Evolutionary conservation across 805 yeast genomes (phyloP).

Genomic region (Candida boleticola): DNA sequence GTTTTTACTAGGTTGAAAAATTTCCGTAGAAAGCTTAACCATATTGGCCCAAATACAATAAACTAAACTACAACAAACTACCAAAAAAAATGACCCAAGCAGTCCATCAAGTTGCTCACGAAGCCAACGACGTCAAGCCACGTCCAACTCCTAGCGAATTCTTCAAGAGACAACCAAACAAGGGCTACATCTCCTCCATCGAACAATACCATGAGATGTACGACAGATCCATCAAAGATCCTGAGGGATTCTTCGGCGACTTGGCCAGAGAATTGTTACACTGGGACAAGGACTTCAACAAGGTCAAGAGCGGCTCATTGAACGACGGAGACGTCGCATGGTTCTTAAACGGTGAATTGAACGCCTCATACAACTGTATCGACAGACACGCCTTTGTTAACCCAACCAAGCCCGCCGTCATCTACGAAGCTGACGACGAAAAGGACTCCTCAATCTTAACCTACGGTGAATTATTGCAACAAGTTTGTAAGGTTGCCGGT

Average conservation of each 20-base stretch:
- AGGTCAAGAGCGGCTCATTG: constrained; percentile 63
- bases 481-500: constrained; percentile 71
- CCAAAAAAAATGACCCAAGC: constrained; percentile 10
- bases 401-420: constrained; percentile 72
- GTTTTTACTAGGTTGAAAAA: too few species aligned
- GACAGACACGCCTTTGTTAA: constrained; percentile 74
- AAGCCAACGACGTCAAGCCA: constrained; percentile 51
- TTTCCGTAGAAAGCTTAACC: too few species aligned
- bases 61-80: too few species aligned
- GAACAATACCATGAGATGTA: constrained; percentile 72
- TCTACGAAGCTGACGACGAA: constrained; percentile 82
- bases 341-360: constrained; percentile 78
- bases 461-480: constrained; percentile 66
- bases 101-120: constrained; percentile 53
- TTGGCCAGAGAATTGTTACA: constrained; percentile 67
- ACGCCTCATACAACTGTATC: constrained; percentile 78
- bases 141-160: constrained; percentile 55
- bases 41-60: too few species aligned
- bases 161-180: constrained; percentile 56
- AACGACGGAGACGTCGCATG: constrained; percentile 58
- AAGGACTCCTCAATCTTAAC: constrained; percentile 60
- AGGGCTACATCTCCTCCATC: constrained; percentile 57
- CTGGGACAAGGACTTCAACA: constrained; percentile 78
- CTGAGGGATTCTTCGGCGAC: constrained; percentile 76
- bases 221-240: constrained; percentile 72